Percentiles rank a stretch among this genome's conserved stretches.
Evolutionary conservation across 139 green algal species (phyloP).

Genomic region (Chlorokybus atmophyticus): DNA sequence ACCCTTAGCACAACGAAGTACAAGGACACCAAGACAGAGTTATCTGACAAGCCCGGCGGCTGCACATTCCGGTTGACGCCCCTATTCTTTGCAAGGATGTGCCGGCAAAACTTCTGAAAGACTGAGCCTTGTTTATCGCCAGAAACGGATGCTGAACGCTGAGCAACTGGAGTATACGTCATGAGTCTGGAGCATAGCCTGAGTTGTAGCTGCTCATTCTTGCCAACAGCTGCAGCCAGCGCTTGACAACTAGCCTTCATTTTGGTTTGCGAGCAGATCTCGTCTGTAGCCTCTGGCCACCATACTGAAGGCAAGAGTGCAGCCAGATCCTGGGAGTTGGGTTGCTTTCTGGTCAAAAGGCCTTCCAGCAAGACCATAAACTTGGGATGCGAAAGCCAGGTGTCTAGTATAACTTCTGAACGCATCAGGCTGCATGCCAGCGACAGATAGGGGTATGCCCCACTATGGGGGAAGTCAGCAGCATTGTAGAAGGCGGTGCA

Average conservation of each 20-base stretch:
- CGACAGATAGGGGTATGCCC: conserved; percentile 17
- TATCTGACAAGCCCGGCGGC: conserved; percentile 61
- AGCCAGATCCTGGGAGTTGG: conserved; percentile 46
- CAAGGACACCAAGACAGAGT: conserved; percentile 46
- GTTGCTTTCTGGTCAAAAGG: conserved; percentile 48
- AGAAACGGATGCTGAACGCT: no score
- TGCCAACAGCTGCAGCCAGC: no score
- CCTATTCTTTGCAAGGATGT: conserved; percentile 54
- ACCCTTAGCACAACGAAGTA: conserved; percentile 62
- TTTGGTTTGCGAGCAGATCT: no score
- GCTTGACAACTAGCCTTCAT: no score
- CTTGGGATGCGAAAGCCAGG: conserved; percentile 10
- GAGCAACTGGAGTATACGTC: no score
- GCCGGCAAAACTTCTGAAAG: no score
- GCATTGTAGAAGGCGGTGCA: conserved; percentile 4
- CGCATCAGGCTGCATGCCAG: conserved; percentile 17
- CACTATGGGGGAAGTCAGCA: not conserved
- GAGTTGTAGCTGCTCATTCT: no score
- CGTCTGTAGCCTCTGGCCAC: not conserved
- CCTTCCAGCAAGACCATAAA: conserved; percentile 36
- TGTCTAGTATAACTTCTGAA: conserved; percentile 4
- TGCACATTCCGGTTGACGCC: conserved; percentile 45
- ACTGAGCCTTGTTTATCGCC: no score
- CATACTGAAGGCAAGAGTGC: conserved; percentile 14
- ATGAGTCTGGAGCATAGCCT: no score